Base-by-base conservation (phyloP, 345 rosid genomes). In the Viola odorata region DNA sequence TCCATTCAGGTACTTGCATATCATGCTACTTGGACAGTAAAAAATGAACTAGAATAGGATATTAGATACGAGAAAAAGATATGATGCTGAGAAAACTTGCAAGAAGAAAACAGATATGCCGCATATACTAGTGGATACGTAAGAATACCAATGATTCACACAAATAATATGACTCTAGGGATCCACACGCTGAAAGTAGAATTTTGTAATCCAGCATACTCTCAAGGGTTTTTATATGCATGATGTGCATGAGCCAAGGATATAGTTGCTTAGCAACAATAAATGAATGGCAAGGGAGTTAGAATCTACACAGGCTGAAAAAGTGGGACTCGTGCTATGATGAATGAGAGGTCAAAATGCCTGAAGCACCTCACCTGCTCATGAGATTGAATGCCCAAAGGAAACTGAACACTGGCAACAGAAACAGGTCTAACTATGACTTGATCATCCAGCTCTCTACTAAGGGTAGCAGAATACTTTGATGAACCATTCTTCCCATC, bases 281-380 rank as follows among this genome's bases (percentile, higher is more conserved):
- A 55, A 7, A 55, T 12, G 15, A 10, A 38, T 23, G 32, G 32
- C 32, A 23, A 23, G 32, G 32, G 32, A 23, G 32, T 23, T 23
- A 23, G 32, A 23, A 23, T 23, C 32, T 23, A 23, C 1, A 23
- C 1, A 23, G 32, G 32, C 32, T 23, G 32, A 23, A 23, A 23
- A 23, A 23, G 32, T 23, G 32, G 32, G 32, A 23, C 32, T 23
- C 32, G 32, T 23, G 32, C 32, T 23, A n/a, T 45, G 0, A 7
- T 50, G 16, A 39, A 8, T 37, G 37, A 65, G 6, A 52, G 51
- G 14, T 17, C 12, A 64, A 52, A 38, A 37, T 6, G 37, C 14
- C n/a, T 15, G 42, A 57, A 13, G 52, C 37, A 45, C 12, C 47
- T 71, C 73, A 78, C 85, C 71, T 17, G 69, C 50, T 75, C 62